These are phyloP conservation scores for Lumnitzera littorea DNA, from an alignment of 345 rosid species.

Conservation along the genomic window DNA sequence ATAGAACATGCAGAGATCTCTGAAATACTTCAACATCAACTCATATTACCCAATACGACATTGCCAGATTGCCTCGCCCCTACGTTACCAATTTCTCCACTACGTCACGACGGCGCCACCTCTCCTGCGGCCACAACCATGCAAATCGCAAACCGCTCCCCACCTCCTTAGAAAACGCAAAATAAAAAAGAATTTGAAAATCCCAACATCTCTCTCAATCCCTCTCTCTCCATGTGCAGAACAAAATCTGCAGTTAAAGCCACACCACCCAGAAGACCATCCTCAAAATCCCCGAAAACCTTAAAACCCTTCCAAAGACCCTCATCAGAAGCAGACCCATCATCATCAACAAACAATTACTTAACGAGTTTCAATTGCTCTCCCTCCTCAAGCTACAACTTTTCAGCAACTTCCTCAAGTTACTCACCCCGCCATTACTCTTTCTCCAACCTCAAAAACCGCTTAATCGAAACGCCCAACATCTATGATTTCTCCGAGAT, in stretches of 20 bases:
- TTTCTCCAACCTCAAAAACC: constrained; percentile 10
- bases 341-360: constrained; percentile 35
- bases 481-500: constrained; percentile 38
- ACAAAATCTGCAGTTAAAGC: constrained; percentile 7
- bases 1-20: no score
- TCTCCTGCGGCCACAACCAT: no score
- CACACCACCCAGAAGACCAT: not conserved
- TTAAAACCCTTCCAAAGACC: constrained; percentile 19
- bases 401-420: not conserved
- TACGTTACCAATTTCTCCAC: no score
- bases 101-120: no score
- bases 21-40: no score
- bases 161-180: no score
- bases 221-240: constrained; percentile 9
- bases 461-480: constrained; percentile 20
- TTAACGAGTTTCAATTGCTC: constrained; percentile 5
- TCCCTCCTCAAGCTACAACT: constrained; percentile 6
- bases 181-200: no score
- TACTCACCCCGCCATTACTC: not conserved
- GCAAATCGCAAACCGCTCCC: no score
- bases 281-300: constrained; percentile 7
- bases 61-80: no score
- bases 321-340: constrained; percentile 18
- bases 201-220: no score
- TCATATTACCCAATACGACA: no score